These are phyloP conservation scores for Neurospora sp. DNA, from an alignment of 495 filamentous ascomycete species.

Conservation along the genomic window DNA sequence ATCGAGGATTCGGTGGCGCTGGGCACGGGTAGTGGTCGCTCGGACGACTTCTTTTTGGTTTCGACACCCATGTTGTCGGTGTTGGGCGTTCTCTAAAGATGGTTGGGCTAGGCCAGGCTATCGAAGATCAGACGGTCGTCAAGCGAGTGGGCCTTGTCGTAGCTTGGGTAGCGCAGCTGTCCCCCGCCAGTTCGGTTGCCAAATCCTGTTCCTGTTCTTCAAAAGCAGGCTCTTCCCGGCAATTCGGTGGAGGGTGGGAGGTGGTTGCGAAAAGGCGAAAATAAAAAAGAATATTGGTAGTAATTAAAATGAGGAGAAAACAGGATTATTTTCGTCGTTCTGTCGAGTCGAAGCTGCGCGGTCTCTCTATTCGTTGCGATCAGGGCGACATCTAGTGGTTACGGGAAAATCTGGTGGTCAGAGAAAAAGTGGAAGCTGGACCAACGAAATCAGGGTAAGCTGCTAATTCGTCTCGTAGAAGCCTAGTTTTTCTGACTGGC, in stretches of 20 bases:
- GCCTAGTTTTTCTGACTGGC: neutral
- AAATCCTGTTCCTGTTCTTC: conserved; percentile 15
- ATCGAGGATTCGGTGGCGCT: conserved; percentile 65
- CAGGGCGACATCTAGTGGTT: conserved; percentile 19
- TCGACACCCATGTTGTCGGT: conserved; percentile 59
- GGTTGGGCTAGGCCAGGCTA: neutral
- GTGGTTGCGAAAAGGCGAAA: conserved; percentile 1
- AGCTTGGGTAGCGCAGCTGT: conserved; percentile 13
- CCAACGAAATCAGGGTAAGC: conserved; percentile 12
- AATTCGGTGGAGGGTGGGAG: conserved; percentile 1
- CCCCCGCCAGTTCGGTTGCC: conserved; percentile 12
- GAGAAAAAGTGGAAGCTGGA: conserved; percentile 1
- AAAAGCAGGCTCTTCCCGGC: conserved; percentile 8
- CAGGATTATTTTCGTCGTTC: neutral
- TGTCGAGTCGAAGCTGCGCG: neutral
- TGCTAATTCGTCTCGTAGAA: conserved; percentile 14
- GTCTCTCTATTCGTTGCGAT: conserved; percentile 12
- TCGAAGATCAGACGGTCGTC: neutral
- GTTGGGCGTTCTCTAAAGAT: neutral
- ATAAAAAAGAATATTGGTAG: conserved; percentile 3
- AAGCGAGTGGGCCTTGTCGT: conserved; percentile 7
- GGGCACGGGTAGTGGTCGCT: conserved; percentile 60
- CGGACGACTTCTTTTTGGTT: conserved; percentile 37
- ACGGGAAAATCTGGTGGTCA: conserved; percentile 16
- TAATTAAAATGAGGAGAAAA: conserved; percentile 1